Percentiles rank a stretch among this genome's conserved stretches.
These are phyloP conservation scores for Rhexocercosporidium sp. DNA, from an alignment of 2,329 filamentous ascomycete species.

Conservation along the genomic window DNA sequence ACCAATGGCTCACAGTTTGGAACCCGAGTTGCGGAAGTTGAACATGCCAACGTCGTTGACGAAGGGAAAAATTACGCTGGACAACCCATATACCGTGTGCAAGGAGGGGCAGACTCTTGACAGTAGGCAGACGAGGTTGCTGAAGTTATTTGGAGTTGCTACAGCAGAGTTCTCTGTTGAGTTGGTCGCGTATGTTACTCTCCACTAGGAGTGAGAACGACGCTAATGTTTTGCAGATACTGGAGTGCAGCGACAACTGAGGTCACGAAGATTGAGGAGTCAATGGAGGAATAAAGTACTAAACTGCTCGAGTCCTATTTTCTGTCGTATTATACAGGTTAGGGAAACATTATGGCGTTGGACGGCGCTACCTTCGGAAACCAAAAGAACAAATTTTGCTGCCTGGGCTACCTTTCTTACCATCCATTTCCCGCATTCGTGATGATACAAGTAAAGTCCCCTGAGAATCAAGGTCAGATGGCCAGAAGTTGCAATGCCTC, in stretches of 20 bases:
- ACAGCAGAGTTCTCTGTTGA: slow-evolving; percentile 89
- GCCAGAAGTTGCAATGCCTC: slow-evolving; percentile 45
- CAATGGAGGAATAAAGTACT: slow-evolving; percentile 49
- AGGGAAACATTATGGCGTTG: slow-evolving; percentile 39
- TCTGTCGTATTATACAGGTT: slow-evolving; percentile 43
- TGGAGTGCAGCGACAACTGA: slow-evolving; percentile 65
- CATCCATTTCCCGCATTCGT: slow-evolving; percentile 31
- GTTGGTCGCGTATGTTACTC: slow-evolving; percentile 69
- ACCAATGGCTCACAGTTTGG: slow-evolving; percentile 83
- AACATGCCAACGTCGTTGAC: slow-evolving; percentile 89
- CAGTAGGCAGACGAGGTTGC: slow-evolving; percentile 86
- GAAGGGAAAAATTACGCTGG: slow-evolving; percentile 82
- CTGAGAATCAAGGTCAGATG: slow-evolving; percentile 34
- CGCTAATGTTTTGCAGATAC: slow-evolving; percentile 51
- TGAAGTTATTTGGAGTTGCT: slow-evolving; percentile 93
- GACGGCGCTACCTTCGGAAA: slow-evolving; percentile 41
- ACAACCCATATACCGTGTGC: slow-evolving; percentile 65
- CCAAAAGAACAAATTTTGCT: slow-evolving; percentile 38
- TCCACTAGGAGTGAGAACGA: not conserved
- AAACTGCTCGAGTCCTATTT: slow-evolving; percentile 29
- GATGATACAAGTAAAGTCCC: slow-evolving; percentile 41
- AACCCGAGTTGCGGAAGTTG: slow-evolving; percentile 87
- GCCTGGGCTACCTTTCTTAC: slow-evolving; percentile 39
- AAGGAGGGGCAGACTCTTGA: slow-evolving; percentile 84
- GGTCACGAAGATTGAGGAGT: slow-evolving; percentile 61